Percentiles rank a stretch among this genome's conserved stretches.
phyloP scores from a whole-genome alignment of 2,329 filamentous ascomycete species.

The Penicillium fuscoglaucum region DNA sequence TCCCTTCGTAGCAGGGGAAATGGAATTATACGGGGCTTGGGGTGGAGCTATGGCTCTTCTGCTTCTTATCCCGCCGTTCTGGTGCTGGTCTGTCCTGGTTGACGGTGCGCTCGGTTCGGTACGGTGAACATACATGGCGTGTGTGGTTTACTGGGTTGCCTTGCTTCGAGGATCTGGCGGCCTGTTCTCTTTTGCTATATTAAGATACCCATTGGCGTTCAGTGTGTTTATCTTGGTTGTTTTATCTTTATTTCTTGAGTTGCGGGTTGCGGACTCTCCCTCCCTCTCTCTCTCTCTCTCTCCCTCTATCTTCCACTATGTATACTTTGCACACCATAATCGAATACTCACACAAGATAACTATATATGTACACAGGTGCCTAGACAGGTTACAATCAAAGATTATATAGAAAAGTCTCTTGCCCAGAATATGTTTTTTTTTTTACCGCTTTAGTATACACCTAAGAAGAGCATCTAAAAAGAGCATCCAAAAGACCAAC shows the following conservation, averaged over 20 bases:
- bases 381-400: not conserved
- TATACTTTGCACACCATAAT: not conserved
- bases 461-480: no score
- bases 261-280: not conserved
- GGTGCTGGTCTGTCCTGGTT: conserved; percentile 2
- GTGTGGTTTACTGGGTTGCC: not conserved
- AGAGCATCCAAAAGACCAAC: no score
- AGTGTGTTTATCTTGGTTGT: conserved; percentile 14
- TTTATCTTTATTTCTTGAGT: not conserved
- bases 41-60: not conserved
- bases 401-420: no score
- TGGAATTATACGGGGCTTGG: not conserved
- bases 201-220: conserved; percentile 34
- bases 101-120: not conserved
- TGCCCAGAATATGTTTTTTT: no score
- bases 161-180: not conserved
- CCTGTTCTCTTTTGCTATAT: conserved; percentile 17
- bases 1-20: not conserved
- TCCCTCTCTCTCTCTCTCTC: no score
- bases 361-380: not conserved
- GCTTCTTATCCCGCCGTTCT: not conserved
- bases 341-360: not conserved
- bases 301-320: not conserved
- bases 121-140: not conserved
- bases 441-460: no score